A percentile compares a stretch with the other conserved stretches of the same genome.
Conservation (phyloP, 768 basidiomycete species). For the Mrakia frigida region DNA sequence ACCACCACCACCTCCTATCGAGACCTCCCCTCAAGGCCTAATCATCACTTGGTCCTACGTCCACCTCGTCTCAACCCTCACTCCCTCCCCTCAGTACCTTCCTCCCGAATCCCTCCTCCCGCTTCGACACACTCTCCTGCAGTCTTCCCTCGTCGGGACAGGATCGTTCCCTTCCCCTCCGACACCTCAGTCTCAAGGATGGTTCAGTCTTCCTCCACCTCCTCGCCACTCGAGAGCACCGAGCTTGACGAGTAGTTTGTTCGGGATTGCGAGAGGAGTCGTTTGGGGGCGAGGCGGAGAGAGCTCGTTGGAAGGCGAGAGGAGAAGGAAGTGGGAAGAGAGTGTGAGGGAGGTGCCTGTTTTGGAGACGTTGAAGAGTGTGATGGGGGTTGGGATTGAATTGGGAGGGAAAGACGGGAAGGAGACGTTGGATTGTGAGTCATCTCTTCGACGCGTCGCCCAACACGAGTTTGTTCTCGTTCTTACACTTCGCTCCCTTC, state of each 20-base stretch:
- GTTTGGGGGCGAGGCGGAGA: constrained; percentile 38
- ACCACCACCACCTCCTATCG: background rate
- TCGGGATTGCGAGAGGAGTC: constrained; percentile 40
- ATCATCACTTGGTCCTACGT: constrained; percentile 32
- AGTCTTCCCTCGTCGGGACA: constrained; percentile 23
- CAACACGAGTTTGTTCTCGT: background rate
- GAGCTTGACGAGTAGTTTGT: constrained; percentile 43
- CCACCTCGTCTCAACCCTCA: constrained; percentile 23
- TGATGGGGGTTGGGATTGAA: constrained; percentile 81
- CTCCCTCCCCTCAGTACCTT: constrained; percentile 30
- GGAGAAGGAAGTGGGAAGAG: constrained; percentile 45
- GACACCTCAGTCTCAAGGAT: constrained; percentile 4
- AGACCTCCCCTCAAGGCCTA: background rate
- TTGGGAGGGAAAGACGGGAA: constrained; percentile 77
- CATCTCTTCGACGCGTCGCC: background rate
- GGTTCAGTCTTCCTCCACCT: constrained; percentile 31
- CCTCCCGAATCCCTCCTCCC: constrained; percentile 30
- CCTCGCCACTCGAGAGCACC: constrained; percentile 38
- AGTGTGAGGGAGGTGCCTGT: constrained; percentile 58
- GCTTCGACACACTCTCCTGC: constrained; percentile 27
- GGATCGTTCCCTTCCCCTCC: constrained; percentile 20
- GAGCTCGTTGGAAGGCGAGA: constrained; percentile 44
- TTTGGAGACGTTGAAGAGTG: constrained; percentile 74
- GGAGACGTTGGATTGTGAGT: constrained; percentile 52
- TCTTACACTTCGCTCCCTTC: background rate